These are phyloP conservation scores for Monosporascus ibericus DNA, from an alignment of 2,329 filamentous ascomycete genomes.

Conservation along the genomic window DNA sequence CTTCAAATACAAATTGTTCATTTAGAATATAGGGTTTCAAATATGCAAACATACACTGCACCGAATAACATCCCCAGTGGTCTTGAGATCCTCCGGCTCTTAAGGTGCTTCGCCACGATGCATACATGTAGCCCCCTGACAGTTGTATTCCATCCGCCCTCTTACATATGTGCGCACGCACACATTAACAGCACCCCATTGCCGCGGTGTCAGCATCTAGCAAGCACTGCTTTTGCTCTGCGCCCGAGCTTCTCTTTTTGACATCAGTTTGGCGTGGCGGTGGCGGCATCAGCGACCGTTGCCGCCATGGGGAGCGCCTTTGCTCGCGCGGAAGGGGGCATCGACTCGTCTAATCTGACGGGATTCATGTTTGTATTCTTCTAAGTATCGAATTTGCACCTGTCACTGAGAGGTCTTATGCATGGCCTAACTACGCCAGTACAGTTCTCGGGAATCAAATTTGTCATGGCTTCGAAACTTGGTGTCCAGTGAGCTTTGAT, in stretches of 20 bases:
- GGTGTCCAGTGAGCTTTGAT: too few relatives aligned
- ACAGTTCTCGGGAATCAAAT: too few relatives aligned
- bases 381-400: too few relatives aligned
- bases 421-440: too few relatives aligned
- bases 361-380: too few relatives aligned
- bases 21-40: not conserved
- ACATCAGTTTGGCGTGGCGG: not conserved
- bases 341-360: too few relatives aligned
- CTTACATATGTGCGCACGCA: not conserved
- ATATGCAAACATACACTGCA: not conserved
- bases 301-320: too few relatives aligned
- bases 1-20: too few relatives aligned
- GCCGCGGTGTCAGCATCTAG: not conserved
- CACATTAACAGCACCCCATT: not conserved
- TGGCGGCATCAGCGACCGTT: too few relatives aligned
- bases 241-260: not conserved
- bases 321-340: too few relatives aligned
- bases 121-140: not conserved
- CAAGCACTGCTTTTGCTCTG: not conserved
- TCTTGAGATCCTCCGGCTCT: not conserved
- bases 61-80: not conserved
- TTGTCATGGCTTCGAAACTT: too few relatives aligned
- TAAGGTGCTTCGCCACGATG: not conserved
- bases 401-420: too few relatives aligned
- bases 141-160: not conserved